These are phyloP conservation scores for Sclerotinia glacialis DNA, from an alignment of 2,329 filamentous ascomycete species.

Conservation along the genomic window DNA sequence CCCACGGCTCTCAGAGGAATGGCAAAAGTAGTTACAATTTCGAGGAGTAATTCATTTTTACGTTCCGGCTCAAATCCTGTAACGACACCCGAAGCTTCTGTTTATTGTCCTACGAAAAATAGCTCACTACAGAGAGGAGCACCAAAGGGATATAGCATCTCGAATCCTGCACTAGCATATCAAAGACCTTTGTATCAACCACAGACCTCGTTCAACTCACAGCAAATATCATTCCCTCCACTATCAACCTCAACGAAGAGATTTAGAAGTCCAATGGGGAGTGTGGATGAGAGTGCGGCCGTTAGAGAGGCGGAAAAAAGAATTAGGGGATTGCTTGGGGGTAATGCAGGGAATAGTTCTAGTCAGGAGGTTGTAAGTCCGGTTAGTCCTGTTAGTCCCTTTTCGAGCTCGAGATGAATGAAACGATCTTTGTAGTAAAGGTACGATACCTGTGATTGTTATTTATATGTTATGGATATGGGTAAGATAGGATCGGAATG, in stretches of 20 bases:
- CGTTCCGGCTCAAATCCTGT: background rate
- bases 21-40: slow-evolving; percentile 6
- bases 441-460: background rate
- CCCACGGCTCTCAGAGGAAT: background rate
- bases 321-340: slow-evolving; percentile 16
- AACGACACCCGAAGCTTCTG: background rate
- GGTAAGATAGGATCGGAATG: background rate
- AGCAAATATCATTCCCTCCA: background rate
- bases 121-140: background rate
- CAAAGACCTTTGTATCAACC: background rate
- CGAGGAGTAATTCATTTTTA: background rate
- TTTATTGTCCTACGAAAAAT: background rate
- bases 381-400: background rate
- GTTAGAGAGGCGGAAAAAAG: slow-evolving; percentile 11
- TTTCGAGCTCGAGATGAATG: slow-evolving; percentile 14
- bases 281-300: slow-evolving; percentile 2
- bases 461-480: background rate
- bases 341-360: background rate
- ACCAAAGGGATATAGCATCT: background rate
- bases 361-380: background rate
- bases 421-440: background rate
- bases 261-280: slow-evolving; percentile 14
- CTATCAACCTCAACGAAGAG: background rate
- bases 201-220: background rate
- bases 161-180: background rate